Conservation (phyloP, 805 yeast genomes). For the Wickerhamomyces mucosus region DNA sequence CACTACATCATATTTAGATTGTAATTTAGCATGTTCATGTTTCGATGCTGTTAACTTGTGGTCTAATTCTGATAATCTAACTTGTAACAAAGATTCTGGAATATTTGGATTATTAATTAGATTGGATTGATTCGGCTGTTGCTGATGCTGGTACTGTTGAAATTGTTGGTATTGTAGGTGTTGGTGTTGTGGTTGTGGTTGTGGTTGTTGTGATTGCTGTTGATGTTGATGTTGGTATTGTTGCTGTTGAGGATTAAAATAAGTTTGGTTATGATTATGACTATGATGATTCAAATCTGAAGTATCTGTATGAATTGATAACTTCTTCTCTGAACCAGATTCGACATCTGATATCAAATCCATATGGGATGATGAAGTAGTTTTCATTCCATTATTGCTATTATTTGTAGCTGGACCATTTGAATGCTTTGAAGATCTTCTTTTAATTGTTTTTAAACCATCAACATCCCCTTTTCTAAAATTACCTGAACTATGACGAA, state of each 20-base stretch:
- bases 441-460: constrained; percentile 62
- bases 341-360: constrained; percentile 12
- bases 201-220: too few relatives aligned
- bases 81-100: constrained; percentile 17
- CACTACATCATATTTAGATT: constrained; percentile 37
- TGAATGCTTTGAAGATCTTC: constrained; percentile 48
- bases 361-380: constrained; percentile 4
- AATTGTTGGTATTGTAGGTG: too few relatives aligned
- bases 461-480: constrained; percentile 79
- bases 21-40: constrained; percentile 33
- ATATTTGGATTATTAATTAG: constrained; percentile 1
- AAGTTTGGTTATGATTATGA: background rate
- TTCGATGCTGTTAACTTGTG: constrained; percentile 28
- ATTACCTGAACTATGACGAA: constrained; percentile 69
- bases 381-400: background rate
- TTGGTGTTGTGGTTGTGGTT: too few relatives aligned
- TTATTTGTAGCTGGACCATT: constrained; percentile 4
- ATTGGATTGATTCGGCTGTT: constrained; percentile 1
- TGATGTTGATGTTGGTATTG: too few relatives aligned
- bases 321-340: constrained; percentile 12
- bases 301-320: constrained; percentile 11
- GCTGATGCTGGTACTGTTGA: too few relatives aligned
- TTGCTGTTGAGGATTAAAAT: background rate
- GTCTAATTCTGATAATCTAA: constrained; percentile 28
- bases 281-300: constrained; percentile 2